Conservation (phyloP, 116 monocot species). For the Dioscorea cayenensis region DNA sequence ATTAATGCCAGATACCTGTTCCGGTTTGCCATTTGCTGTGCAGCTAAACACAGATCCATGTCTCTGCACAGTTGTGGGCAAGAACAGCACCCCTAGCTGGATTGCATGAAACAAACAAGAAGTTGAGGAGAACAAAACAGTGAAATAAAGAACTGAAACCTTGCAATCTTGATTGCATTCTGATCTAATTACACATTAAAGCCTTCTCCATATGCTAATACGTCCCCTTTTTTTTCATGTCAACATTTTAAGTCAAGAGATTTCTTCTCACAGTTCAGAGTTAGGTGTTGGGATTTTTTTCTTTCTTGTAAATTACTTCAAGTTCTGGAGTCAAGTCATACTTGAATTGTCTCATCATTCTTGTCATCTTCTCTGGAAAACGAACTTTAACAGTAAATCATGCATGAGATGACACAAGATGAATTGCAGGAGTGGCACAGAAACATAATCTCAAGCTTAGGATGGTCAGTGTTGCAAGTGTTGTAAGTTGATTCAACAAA, state of each 20-base stretch:
- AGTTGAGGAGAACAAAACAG: neutral
- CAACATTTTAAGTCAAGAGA: too few relatives aligned
- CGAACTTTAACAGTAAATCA: neutral
- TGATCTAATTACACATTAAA: neutral
- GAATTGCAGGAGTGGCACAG: too few relatives aligned
- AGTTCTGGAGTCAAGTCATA: too few relatives aligned
- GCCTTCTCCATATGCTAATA: neutral
- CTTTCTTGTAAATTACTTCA: too few relatives aligned
- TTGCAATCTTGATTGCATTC: neutral
- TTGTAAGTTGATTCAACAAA: too few relatives aligned
- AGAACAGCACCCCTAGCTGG: constrained; percentile 83
- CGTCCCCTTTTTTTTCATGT: too few relatives aligned
- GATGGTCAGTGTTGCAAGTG: too few relatives aligned
- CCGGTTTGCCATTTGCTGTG: constrained; percentile 21
- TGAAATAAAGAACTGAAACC: neutral
- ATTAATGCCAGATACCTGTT: constrained; percentile 18
- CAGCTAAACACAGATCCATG: constrained; percentile 47
- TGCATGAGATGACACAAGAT: neutral
- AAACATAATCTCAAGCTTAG: too few relatives aligned
- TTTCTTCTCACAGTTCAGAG: too few relatives aligned
- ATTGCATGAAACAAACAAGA: constrained; percentile 3
- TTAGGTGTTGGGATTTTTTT: too few relatives aligned
- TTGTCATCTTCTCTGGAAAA: neutral
- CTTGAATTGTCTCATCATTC: too few relatives aligned
- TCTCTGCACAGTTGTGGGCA: constrained; percentile 35